Evolutionary conservation across 106 monocot species (phyloP).

Genomic region (Phalaenopsis equestris): DNA sequence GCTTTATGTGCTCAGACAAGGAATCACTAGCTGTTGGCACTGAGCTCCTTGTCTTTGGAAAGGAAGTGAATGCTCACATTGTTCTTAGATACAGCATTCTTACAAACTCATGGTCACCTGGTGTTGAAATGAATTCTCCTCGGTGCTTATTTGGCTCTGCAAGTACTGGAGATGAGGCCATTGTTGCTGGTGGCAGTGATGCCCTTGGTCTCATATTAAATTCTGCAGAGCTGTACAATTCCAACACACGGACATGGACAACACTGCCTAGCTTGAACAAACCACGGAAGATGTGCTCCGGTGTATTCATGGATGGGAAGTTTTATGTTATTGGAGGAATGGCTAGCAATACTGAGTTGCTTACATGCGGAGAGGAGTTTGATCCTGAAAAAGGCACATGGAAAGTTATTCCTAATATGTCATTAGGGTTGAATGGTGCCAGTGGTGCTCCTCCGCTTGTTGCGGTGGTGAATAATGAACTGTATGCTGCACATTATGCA

Average conservation of each 20-base stretch:
- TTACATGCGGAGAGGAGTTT: slow-evolving; percentile 79
- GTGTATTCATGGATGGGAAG: slow-evolving; percentile 80
- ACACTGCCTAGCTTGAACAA: slow-evolving; percentile 61
- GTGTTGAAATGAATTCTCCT: slow-evolving; percentile 51
- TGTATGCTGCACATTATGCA: slow-evolving; percentile 72
- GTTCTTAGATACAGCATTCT: slow-evolving; percentile 66
- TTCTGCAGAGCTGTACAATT: slow-evolving; percentile 82
- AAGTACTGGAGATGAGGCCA: slow-evolving; percentile 56
- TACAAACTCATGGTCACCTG: slow-evolving; percentile 66
- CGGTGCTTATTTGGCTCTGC: slow-evolving; percentile 80
- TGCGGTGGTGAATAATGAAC: slow-evolving; percentile 73
- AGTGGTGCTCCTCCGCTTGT: slow-evolving; percentile 75
- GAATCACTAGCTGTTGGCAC: slow-evolving; percentile 80
- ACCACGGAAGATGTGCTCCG: slow-evolving; percentile 76
- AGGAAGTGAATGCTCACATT: slow-evolving; percentile 43
- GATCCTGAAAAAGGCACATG: slow-evolving; percentile 52
- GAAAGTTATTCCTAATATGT: slow-evolving; percentile 69
- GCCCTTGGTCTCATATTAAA: slow-evolving; percentile 28
- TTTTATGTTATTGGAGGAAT: slow-evolving; percentile 83
- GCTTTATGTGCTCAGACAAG: slow-evolving; percentile 66
- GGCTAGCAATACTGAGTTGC: slow-evolving; percentile 25
- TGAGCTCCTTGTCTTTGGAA: slow-evolving; percentile 69
- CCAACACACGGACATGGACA: slow-evolving; percentile 50
- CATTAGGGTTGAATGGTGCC: slow-evolving; percentile 45
- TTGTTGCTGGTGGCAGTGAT: slow-evolving; percentile 63